phyloP scores from a whole-genome alignment of 2,329 filamentous ascomycete species.

The Nothophaeocryptopus gaeumannii region DNA sequence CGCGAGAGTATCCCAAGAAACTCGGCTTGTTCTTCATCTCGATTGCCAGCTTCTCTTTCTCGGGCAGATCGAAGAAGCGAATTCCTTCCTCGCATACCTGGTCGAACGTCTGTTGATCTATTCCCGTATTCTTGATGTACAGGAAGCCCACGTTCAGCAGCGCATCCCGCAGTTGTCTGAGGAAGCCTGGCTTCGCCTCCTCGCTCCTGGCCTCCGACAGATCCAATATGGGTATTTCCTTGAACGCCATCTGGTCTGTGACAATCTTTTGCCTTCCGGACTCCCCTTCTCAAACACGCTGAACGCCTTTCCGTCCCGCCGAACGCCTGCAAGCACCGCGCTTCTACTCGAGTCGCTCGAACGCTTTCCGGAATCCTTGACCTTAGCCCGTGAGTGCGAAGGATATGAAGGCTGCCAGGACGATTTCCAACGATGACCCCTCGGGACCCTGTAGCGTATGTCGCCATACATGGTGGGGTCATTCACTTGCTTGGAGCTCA shows the following conservation, averaged over 20 bases:
- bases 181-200: conserved; percentile 68
- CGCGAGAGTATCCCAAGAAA: conserved; percentile 17
- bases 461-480: no score
- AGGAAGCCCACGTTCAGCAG: conserved; percentile 85
- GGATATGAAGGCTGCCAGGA: conserved; percentile 17
- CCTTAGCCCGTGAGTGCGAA: conserved; percentile 10
- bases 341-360: no score
- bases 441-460: not conserved
- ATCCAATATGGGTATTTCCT: conserved; percentile 73
- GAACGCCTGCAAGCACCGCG: not conserved
- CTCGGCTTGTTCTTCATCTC: conserved; percentile 52
- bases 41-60: conserved; percentile 67
- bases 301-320: not conserved
- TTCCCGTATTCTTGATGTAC: conserved; percentile 77
- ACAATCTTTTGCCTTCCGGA: not conserved
- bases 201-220: conserved; percentile 63
- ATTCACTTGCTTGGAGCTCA: no score
- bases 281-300: not conserved
- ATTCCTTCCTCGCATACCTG: conserved; percentile 66
- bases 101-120: conserved; percentile 63
- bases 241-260: conserved; percentile 50
- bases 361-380: no score
- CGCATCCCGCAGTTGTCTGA: conserved; percentile 68
- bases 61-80: conserved; percentile 72
- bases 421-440: not conserved